Evolutionary conservation across 768 basidiomycete genomes (phyloP), one percentile per base, ranked within the genome.

Genomic region (Boletus reticulatus): DNA sequence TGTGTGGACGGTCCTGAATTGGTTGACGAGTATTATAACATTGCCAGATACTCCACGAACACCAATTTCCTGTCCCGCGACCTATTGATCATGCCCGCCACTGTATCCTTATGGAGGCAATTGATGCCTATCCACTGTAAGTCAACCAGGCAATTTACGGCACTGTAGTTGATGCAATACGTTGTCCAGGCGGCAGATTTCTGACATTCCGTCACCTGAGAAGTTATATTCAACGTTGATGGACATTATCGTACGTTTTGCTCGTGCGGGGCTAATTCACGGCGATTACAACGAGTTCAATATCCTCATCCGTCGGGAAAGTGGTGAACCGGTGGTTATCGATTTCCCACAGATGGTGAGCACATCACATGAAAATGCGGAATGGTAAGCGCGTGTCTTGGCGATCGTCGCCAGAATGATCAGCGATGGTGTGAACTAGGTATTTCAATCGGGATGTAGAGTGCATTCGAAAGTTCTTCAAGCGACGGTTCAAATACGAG

Each of bases 291-390:
- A 99, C 74, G 97, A 99, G 68, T 99, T 98, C 78, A 98, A 99
- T 72, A 94, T 99, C 61, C 84, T 99, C 58, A 94, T 99, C 63
- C 82, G 83, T 37, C 83, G 90, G 44, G 86, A 87, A 50, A 76
- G 73, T 43, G 82, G 82, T 12, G 85, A 92, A 63, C 91, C 95
- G 8, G 74, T 98, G 50, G 84, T 99, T 42, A 99, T 99, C 64
- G 97, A 99, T 76, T 99, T 99, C 70, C 97, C 97, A 9, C 97
- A 99, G 76, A 98, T 98, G 96, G 93, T 98, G 72, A 93, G 90
- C 78, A 95, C 92, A 27, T 90, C 94, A 45, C 97, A 99, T 62
- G 84, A 85, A 64, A 97, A 99, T 69, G 97, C 97, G 6, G 97
- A 98, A 76, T 97, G 89, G 93, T 94, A 62, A 71, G 85, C 36